Conservation (phyloP, 2,329 filamentous ascomycete species). For the Gnomoniopsis sp. region DNA sequence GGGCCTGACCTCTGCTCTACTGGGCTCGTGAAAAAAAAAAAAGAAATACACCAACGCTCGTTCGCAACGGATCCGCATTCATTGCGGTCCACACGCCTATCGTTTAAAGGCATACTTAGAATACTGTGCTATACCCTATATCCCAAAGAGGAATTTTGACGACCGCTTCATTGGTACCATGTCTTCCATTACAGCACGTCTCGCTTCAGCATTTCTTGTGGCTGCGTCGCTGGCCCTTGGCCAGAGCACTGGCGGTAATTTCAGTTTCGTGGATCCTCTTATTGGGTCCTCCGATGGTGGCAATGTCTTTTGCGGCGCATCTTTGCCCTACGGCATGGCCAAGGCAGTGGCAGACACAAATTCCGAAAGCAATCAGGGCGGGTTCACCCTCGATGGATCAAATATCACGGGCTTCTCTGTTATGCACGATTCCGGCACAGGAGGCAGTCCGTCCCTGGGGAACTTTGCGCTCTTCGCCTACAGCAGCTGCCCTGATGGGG, state of each 20-base stretch:
- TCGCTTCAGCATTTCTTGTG: not conserved
- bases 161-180: not conserved
- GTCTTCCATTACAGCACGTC: not conserved
- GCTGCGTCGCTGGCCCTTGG: not conserved
- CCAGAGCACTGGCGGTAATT: conserved; percentile 8
- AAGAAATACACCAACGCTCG: too few species aligned
- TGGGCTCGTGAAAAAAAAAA: too few species aligned
- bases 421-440: conserved; percentile 58
- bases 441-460: conserved; percentile 59
- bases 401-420: conserved; percentile 53
- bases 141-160: not conserved
- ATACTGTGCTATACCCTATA: not conserved
- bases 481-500: conserved; percentile 55
- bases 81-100: not conserved
- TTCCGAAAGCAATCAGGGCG: conserved; percentile 51
- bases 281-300: conserved; percentile 39
- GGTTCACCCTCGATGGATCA: conserved; percentile 50
- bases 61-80: too few species aligned
- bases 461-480: conserved; percentile 74
- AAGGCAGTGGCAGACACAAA: conserved; percentile 56
- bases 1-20: too few species aligned
- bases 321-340: conserved; percentile 46
- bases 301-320: conserved; percentile 42
- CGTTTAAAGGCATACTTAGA: not conserved
- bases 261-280: conserved; percentile 31